Percentiles rank a stretch among this genome's conserved stretches.
Conservation (phyloP, 768 basidiomycete species). For the Austroboletus eburneus region DNA sequence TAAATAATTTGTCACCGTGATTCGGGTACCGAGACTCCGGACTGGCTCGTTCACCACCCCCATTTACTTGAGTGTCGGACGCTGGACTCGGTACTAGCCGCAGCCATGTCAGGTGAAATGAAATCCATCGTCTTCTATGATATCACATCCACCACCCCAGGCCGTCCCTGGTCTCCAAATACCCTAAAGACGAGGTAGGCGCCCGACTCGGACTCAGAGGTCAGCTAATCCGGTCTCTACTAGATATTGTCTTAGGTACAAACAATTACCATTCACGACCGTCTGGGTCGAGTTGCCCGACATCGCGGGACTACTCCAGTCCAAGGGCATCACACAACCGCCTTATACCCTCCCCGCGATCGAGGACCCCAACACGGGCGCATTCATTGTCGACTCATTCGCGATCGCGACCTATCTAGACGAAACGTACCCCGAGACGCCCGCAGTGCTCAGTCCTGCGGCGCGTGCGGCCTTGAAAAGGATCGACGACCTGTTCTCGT, state of each 20-base stretch:
- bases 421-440: constrained; percentile 42
- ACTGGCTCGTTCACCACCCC: too few species aligned
- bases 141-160: constrained; percentile 26
- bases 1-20: too few species aligned
- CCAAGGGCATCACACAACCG: constrained; percentile 22
- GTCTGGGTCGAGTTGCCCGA: constrained; percentile 37
- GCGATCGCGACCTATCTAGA: constrained; percentile 51
- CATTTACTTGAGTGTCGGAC: too few species aligned
- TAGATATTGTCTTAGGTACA: constrained; percentile 17
- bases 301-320: constrained; percentile 32
- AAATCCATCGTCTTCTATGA: constrained; percentile 35
- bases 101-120: constrained; percentile 7
- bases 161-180: constrained; percentile 37
- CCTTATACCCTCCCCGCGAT: constrained; percentile 48
- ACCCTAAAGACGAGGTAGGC: neutral
- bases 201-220: neutral
- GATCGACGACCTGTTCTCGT: constrained; percentile 18
- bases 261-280: constrained; percentile 10
- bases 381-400: constrained; percentile 39
- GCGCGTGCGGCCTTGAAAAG: constrained; percentile 32
- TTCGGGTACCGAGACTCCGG: too few species aligned
- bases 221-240: too few species aligned
- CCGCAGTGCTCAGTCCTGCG: constrained; percentile 34
- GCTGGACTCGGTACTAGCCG: too few species aligned
- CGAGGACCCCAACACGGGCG: constrained; percentile 39